Percentiles rank a stretch among this genome's conserved stretches.
Evolutionary conservation across 495 filamentous ascomycete genomes (phyloP).

Genomic region (Aspergillus egyptiacus): DNA sequence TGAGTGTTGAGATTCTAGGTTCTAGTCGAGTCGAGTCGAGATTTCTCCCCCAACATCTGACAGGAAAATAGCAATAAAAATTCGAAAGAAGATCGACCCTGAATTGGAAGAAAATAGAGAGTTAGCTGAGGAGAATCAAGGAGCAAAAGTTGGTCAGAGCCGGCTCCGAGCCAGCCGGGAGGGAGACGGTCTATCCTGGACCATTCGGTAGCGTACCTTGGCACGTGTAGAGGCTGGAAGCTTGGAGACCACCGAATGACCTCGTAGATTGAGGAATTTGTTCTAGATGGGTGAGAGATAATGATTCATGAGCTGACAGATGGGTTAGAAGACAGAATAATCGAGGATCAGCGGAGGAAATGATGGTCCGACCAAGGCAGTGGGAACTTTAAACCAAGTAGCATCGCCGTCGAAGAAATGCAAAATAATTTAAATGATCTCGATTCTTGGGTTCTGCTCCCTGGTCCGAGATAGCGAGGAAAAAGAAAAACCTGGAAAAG

Average conservation of each 20-base stretch:
- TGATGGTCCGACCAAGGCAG: not conserved
- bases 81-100: constrained; percentile 1
- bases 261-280: not conserved
- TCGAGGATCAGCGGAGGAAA: not conserved
- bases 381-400: too few species aligned
- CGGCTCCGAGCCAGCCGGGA: constrained; percentile 13
- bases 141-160: not conserved
- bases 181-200: constrained; percentile 1
- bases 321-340: not conserved
- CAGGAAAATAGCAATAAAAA: constrained; percentile 8
- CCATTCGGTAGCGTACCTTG: constrained; percentile 15
- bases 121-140: constrained; percentile 9
- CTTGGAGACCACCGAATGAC: constrained; percentile 13
- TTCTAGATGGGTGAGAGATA: not conserved
- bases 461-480: not conserved
- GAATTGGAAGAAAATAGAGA: not conserved
- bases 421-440: too few species aligned
- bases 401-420: not conserved
- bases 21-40: not conserved
- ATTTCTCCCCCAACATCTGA: not conserved
- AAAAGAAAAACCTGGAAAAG: not conserved
- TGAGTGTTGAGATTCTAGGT: not conserved
- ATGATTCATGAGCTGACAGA: not conserved
- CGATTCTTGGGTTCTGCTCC: too few species aligned
- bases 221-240: constrained; percentile 18